Base-by-base conservation (phyloP, 352 stramenopile species). In the Lagenidium giganteum region DNA sequence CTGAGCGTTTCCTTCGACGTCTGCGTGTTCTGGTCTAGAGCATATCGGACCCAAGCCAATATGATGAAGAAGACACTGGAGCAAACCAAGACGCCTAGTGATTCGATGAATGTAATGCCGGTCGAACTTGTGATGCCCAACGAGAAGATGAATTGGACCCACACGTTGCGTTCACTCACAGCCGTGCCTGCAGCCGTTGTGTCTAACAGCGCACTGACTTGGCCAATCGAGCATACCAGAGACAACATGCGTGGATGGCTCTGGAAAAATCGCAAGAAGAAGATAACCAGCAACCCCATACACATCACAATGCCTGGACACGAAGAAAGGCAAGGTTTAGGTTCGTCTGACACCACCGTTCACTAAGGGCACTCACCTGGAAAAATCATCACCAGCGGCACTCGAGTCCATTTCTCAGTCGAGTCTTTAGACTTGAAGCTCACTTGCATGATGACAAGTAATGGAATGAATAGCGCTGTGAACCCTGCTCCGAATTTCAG, bases 61-160 rank as follows among this genome's bases (percentile, higher is more conserved):
- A 90, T 68, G 44, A 93, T 69, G 44, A 93, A 90, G 42, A 84
- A 86, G 27, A 82, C 25, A 47, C 74, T 84, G 0, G 75, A 86
- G n/a, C 44, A 48, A 2, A 54, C 49, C 8, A 86, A 45, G n/a
- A 90, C 73, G 0, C 64, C 46, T 6, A 61, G 71, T 0, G 77
- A 81, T 51, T 89, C 70, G 11, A 89, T 48, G 42, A 91, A 91
- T 18, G 67, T 83, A 23, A 91, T 55, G 0, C 77, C 80, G 3
- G 80, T 90, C 5, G 77, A 90, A 54, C 73, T 88, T 17, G 77
- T 89, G 52, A 89, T 90, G 11, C 80, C 80, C 0, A 89, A 52
- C 24, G 78, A 87, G 49, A 91, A 90, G 51, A 91, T 86, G 51
- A 91, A 91, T 45, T 93, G 78, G 28, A 91, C 81, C 76, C 78